These are phyloP conservation scores for Diplodia intermedia DNA, from an alignment of 2,329 filamentous ascomycete species.

Conservation along the genomic window DNA sequence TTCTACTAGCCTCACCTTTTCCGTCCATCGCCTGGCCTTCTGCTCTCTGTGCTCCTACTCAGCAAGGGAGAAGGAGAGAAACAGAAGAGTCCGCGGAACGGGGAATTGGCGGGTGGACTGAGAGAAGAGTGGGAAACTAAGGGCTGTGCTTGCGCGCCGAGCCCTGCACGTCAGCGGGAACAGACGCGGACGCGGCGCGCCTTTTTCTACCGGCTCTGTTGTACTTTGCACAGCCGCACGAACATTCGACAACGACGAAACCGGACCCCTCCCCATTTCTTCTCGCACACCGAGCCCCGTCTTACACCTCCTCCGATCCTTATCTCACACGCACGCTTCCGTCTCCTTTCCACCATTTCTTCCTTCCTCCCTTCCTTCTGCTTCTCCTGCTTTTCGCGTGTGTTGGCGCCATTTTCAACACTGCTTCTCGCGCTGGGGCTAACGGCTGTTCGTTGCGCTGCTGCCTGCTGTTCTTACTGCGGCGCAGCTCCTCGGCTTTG, in stretches of 20 bases:
- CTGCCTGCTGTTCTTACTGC: neutral
- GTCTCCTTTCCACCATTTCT: neutral
- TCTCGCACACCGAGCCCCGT: neutral
- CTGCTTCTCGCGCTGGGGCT: neutral
- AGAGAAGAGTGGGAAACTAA: neutral
- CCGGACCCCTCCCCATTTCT: neutral
- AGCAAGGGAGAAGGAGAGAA: neutral
- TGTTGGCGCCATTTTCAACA: neutral
- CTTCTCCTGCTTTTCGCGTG: neutral
- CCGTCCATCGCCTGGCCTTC: neutral
- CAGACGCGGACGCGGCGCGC: neutral
- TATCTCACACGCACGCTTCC: neutral
- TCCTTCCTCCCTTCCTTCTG: neutral
- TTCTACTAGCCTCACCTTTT: neutral
- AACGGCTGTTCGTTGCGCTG: neutral
- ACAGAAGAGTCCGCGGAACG: neutral
- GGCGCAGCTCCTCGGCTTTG: neutral
- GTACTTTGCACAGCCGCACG: neutral
- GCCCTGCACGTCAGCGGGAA: too few relatives aligned
- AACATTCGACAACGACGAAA: conserved; percentile 4
- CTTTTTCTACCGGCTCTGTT: neutral
- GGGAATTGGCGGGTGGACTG: neutral
- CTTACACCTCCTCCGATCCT: neutral
- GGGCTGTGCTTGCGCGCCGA: neutral
- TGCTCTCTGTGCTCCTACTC: neutral